These are phyloP conservation scores for Russula ochroleuca DNA, from an alignment of 768 basidiomycete genomes.

Conservation along the genomic window DNA sequence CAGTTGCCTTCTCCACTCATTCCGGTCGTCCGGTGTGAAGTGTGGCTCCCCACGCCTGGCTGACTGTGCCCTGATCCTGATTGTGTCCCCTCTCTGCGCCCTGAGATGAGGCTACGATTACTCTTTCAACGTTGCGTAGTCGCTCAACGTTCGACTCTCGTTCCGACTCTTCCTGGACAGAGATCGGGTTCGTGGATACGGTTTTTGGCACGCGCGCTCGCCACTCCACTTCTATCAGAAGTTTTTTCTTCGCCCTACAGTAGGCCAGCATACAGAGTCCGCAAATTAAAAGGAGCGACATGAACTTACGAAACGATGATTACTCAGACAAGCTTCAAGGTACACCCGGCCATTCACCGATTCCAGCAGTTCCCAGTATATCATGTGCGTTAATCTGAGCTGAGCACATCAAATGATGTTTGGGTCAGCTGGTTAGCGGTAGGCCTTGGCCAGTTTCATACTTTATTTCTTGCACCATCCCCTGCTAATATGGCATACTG, in stretches of 20 bases:
- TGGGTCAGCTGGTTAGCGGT: not conserved
- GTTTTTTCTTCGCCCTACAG: not conserved
- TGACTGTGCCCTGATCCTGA: not conserved
- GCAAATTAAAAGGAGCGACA: not conserved
- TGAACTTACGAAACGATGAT: not conserved
- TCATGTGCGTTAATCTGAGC: not conserved
- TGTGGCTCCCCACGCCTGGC: not conserved
- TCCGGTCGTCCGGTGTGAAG: slow-evolving; percentile 7
- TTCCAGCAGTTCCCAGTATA: not conserved
- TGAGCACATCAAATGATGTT: not conserved
- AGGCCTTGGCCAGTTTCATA: not conserved
- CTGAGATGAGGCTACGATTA: too few relatives aligned
- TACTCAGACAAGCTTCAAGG: not conserved
- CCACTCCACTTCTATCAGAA: not conserved
- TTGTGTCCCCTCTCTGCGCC: not conserved
- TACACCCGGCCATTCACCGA: not conserved
- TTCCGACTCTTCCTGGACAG: not conserved
- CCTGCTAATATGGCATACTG: too few relatives aligned
- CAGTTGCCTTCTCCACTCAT: slow-evolving; percentile 4
- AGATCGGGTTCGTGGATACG: not conserved
- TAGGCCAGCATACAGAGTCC: not conserved
- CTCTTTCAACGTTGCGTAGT: not conserved
- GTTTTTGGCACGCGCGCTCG: not conserved
- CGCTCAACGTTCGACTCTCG: too few relatives aligned
- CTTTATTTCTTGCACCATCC: too few relatives aligned